Evolutionary conservation across 2,329 filamentous ascomycete species (phyloP).

Genomic region (Paracoccidioides brasiliensis): DNA sequence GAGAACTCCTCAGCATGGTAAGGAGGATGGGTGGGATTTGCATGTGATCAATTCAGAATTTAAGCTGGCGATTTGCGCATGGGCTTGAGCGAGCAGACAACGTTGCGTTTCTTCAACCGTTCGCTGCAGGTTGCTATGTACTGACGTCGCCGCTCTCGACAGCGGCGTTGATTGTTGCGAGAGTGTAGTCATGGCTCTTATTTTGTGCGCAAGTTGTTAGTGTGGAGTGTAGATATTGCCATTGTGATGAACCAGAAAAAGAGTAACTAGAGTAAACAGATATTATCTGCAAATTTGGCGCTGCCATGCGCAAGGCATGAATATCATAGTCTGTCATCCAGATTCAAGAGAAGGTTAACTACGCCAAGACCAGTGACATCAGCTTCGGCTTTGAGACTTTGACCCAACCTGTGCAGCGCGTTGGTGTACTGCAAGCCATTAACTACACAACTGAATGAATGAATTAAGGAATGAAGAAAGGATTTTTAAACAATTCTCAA

Average conservation of each 20-base stretch:
- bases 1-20: not conserved
- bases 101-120: constrained; percentile 11
- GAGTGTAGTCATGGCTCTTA: not conserved
- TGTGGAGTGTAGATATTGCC: not conserved
- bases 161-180: constrained; percentile 16
- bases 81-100: not conserved
- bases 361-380: not conserved
- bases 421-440: not conserved
- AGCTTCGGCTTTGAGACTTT: not conserved
- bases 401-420: not conserved
- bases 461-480: too few species aligned
- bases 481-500: too few species aligned
- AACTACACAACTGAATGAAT: not conserved
- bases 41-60: not conserved
- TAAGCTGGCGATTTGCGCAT: not conserved
- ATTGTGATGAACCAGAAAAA: not conserved
- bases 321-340: not conserved
- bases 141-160: constrained; percentile 13
- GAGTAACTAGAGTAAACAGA: not conserved
- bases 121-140: constrained; percentile 14
- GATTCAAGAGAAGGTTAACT: not conserved
- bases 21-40: not conserved
- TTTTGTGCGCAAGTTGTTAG: not conserved
- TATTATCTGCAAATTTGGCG: too few species aligned
- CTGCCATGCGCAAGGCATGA: too few species aligned